These are phyloP conservation scores for Metschnikowia santaceciliae DNA, from an alignment of 805 yeast species.

Conservation along the genomic window DNA sequence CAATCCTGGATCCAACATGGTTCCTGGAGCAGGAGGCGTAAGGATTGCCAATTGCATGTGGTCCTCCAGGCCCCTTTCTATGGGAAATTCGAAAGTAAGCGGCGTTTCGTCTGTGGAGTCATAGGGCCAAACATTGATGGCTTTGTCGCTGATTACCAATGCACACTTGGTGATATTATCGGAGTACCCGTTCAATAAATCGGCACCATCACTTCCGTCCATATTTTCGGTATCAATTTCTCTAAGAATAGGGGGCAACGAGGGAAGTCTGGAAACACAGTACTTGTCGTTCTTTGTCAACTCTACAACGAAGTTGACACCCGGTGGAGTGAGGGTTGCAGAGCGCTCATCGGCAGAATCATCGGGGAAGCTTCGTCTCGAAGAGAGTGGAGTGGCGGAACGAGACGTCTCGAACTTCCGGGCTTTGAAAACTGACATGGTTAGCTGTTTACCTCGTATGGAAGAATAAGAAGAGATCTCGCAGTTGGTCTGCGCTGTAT, in stretches of 20 bases:
- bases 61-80: constrained; percentile 19
- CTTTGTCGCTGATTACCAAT: constrained; percentile 44
- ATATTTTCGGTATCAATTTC: background rate
- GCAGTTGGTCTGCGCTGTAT: background rate
- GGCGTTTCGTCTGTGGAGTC: constrained; percentile 59
- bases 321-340: background rate
- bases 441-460: background rate
- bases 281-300: constrained; percentile 57
- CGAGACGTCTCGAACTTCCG: constrained; percentile 5
- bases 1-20: constrained; percentile 59
- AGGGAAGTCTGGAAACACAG: constrained; percentile 53
- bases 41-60: constrained; percentile 51
- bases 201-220: constrained; percentile 13
- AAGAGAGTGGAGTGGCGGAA: background rate
- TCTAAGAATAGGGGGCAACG: constrained; percentile 44
- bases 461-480: background rate
- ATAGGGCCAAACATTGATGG: constrained; percentile 67
- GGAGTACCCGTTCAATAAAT: constrained; percentile 40
- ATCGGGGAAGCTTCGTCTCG: background rate
- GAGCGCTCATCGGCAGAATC: background rate
- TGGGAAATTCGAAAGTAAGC: constrained; percentile 50
- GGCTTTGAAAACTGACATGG: constrained; percentile 4
- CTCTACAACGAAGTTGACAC: constrained; percentile 26
- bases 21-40: constrained; percentile 53
- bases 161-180: constrained; percentile 49